Evolutionary conservation across 164 flowering plant genomes (phyloP), one percentile per base, ranked within the genome.

Genomic region (Tetrastigma voinierianum): DNA sequence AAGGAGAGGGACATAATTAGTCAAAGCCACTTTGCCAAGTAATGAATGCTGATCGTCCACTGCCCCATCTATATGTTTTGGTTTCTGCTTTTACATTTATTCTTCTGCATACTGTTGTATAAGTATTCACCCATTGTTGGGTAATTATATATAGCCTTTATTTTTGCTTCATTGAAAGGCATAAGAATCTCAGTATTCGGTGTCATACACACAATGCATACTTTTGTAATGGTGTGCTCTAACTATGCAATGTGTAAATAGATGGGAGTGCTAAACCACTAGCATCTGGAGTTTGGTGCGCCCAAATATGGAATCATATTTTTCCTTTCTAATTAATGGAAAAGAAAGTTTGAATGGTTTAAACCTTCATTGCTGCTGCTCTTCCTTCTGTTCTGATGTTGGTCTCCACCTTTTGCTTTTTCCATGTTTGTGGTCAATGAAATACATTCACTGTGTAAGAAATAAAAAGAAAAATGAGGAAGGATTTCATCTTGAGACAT

Each of bases 1-100:
- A 57, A 4, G 52, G 20, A 24, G 19, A 47, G n/a, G 21, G n/a
- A n/a, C 44, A 57, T 57, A 17, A 54, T 61, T 15, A 55, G 54
- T 19, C 43, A 61, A 63, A 52, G 55, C 69, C n/a, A 18, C 60
- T 65, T 73, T 49, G 68, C 40, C 10, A 56, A n/a, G 57, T 57
- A 47, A 57, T 46, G 45, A 52, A 32, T 32, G 40, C 61, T 56
- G 46, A 62, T 57, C 60, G 47, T 70, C 57, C 59, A 47, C 32
- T 16, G 51, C 53, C 67, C n/a, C 16, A 19, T 70, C 58, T 68
- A 53, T 66, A 47, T 61, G 45, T 55, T 52, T 25, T 24, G 24
- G 59, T 61, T 68, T 57, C 65, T 68, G 46, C 54, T 8, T 43
- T 44, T 40, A 57, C n/a, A n/a, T 47, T 47, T 49, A n/a, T 16